Base-by-base conservation (phyloP, 164 flowering plant species). In the Liquidambar formosana region DNA sequence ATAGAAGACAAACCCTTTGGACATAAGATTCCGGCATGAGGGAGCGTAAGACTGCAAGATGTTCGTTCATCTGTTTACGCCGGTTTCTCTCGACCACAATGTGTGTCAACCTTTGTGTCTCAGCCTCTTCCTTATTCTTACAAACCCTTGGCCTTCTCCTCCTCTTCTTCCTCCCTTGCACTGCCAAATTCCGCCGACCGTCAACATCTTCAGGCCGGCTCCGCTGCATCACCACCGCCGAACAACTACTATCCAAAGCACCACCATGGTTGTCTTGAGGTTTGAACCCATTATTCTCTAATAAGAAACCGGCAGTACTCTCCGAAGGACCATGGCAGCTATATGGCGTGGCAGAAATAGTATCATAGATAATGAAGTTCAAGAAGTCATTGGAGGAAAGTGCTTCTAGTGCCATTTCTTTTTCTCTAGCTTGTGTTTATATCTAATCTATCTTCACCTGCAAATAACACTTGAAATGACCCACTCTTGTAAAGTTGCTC, bases 101-200 rank as follows among this genome's bases (percentile, higher is more conserved):
- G 85, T 94, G 98, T 14, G 96, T 89, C 96, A 94, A 85, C 74
- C 98, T 85, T 73, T 94, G 97, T 1, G 85, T 88, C 79, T 94
- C 96, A 22, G 89, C 90, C 62, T 90, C 93, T 56, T 94, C 93
- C 59, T 86, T 85, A 77, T 84, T 90, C 87, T 84, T 88, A 59
- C 89, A 83, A 8, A 78, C 81, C 73, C 86, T 87, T 1, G 88
- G 72, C 77, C 80, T 78, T 71, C 91, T 83, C 76, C 83, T 79
- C 75, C 88, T 77, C 80, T 84, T 88, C 83, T 79, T 91, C 74
- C 81, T 62, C 5, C 79, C 79, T 59, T 80, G 83, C 43, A 52
- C 78, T 1, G 67, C 77, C 66, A 72, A 62, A 51, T 65, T 79
- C 54, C 58, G 53, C 48, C 63, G 61, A 26, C 63, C 44, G 12